Conservation (phyloP, 1,284 basidiomycete genomes). For the Rhodotorula sp. region DNA sequence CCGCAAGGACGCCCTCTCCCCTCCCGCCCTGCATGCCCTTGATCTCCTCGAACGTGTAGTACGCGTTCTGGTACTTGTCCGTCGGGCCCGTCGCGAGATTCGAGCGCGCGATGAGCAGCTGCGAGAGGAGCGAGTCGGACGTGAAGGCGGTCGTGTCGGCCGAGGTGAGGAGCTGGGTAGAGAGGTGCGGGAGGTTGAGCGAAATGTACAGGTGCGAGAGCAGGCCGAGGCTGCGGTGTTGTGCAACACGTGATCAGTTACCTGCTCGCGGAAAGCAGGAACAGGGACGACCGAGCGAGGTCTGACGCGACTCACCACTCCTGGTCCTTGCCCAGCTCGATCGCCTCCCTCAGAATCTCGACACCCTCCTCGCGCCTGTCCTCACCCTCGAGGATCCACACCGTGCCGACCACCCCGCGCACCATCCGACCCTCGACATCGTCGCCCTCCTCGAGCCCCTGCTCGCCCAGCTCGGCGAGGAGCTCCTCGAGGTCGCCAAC, state of each 20-base stretch:
- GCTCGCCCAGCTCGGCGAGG: slow-evolving; percentile 72
- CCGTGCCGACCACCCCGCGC: slow-evolving; percentile 74
- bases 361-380: slow-evolving; percentile 74
- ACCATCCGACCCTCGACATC: slow-evolving; percentile 68
- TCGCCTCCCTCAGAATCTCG: slow-evolving; percentile 70
- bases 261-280: neutral
- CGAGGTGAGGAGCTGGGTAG: slow-evolving; percentile 28
- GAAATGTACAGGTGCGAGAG: slow-evolving; percentile 41
- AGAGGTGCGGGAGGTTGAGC: slow-evolving; percentile 30
- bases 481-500: slow-evolving; percentile 82
- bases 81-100: slow-evolving; percentile 70
- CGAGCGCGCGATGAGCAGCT: slow-evolving; percentile 84
- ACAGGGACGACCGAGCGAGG: neutral
- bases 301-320: slow-evolving; percentile 70
- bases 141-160: slow-evolving; percentile 30
- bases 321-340: slow-evolving; percentile 69
- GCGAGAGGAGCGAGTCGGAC: slow-evolving; percentile 76
- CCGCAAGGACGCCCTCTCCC: slow-evolving; percentile 68
- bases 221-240: slow-evolving; percentile 24
- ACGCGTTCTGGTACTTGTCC: slow-evolving; percentile 64
- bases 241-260: neutral
- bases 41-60: slow-evolving; percentile 90
- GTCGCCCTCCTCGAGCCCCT: slow-evolving; percentile 65
- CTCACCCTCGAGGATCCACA: slow-evolving; percentile 79
- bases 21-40: slow-evolving; percentile 79